These are phyloP conservation scores for Claviceps fusiformis DNA, from an alignment of 2,329 filamentous ascomycete species.

Conservation along the genomic window DNA sequence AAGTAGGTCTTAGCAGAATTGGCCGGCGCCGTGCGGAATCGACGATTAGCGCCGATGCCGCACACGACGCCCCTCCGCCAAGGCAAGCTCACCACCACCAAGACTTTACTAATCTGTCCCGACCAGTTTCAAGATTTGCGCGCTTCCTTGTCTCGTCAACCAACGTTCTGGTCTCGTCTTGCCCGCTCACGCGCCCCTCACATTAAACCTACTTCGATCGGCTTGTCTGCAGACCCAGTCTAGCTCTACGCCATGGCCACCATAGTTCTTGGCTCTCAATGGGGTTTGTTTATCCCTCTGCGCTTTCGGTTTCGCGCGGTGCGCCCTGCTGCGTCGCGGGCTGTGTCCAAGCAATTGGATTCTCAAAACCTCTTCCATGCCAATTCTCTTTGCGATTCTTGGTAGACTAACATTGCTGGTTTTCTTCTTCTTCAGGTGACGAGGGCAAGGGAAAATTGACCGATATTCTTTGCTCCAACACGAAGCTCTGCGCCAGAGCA, in stretches of 20 bases:
- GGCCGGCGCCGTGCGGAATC: no score
- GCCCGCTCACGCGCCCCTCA: not conserved
- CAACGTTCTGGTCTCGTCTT: not conserved
- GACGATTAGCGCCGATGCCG: no score
- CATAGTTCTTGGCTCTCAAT: constrained; percentile 22
- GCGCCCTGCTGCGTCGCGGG: not conserved
- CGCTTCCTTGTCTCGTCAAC: not conserved
- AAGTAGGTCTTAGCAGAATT: no score
- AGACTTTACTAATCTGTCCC: no score
- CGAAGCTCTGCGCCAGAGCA: constrained; percentile 20
- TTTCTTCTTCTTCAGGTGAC: constrained; percentile 14
- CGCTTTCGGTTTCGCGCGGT: not conserved
- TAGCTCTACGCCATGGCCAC: not conserved
- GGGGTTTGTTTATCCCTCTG: constrained; percentile 19
- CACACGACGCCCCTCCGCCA: no score
- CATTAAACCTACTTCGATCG: not conserved
- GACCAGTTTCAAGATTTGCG: no score
- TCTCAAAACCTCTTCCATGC: constrained; percentile 1
- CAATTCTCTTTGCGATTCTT: not conserved
- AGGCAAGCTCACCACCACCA: no score
- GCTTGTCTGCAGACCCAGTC: not conserved
- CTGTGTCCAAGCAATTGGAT: no score
- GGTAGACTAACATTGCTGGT: not conserved
- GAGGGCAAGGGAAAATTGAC: constrained; percentile 26
- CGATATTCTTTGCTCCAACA: constrained; percentile 19